These are phyloP conservation scores for Cyclocybe aegerita DNA, from an alignment of 768 basidiomycete species.

Conservation along the genomic window DNA sequence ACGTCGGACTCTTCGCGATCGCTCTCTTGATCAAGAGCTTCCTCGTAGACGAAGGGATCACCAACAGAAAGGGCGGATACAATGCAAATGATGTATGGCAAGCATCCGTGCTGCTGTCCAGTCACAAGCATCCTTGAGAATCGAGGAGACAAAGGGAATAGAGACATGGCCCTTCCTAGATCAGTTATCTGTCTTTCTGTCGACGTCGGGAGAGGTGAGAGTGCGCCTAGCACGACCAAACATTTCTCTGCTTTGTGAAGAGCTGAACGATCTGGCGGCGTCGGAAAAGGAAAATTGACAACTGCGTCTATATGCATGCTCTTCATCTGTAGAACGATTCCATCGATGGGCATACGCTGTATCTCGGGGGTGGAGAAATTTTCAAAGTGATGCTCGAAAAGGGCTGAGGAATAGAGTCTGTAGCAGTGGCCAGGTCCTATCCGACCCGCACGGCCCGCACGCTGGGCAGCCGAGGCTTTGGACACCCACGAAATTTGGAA, in stretches of 20 bases:
- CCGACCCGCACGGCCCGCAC: conserved; percentile 95
- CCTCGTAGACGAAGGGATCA: conserved; percentile 92
- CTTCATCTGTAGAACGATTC: conserved; percentile 98
- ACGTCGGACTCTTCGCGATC: conserved; percentile 35
- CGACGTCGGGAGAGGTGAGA: conserved; percentile 16
- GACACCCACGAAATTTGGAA: conserved; percentile 94
- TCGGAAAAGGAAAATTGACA: conserved; percentile 97
- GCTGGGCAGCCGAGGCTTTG: conserved; percentile 91
- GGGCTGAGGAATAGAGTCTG: conserved; percentile 91
- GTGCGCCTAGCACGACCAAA: too few species aligned
- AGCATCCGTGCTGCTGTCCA: conserved; percentile 78
- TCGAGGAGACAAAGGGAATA: conserved; percentile 92
- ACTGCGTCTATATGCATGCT: conserved; percentile 97
- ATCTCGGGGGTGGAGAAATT: conserved; percentile 90
- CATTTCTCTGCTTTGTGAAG: conserved; percentile 77
- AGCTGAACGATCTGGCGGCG: conserved; percentile 79
- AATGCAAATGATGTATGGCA: conserved; percentile 89
- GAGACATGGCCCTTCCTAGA: conserved; percentile 87
- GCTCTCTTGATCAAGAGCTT: conserved; percentile 50
- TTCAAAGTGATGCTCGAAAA: conserved; percentile 92
- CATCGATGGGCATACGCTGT: conserved; percentile 93
- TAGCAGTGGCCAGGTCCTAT: conserved; percentile 99
- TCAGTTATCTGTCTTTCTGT: conserved; percentile 71
- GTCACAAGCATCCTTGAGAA: conserved; percentile 96
- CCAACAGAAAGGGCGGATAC: conserved; percentile 93